Evolutionary conservation across 805 yeast genomes (phyloP).

Genomic region (Kodamaea kakaduensis): DNA sequence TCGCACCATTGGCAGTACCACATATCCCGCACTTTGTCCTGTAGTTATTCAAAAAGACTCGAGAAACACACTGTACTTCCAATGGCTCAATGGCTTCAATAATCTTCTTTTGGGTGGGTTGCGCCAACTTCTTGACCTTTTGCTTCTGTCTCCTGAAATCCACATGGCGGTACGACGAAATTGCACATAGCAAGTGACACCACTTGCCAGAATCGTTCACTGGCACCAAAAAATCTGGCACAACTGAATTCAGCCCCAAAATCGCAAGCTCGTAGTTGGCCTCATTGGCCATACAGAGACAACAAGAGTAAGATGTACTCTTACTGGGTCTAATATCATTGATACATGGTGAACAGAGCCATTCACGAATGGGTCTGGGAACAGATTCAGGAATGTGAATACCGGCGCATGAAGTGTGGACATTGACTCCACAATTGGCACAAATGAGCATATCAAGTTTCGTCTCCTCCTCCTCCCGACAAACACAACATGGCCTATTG

Average conservation of each 20-base stretch:
- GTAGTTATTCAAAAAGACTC: conserved; percentile 24
- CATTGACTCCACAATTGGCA: conserved; percentile 60
- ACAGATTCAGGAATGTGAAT: conserved; percentile 15
- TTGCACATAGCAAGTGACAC: conserved; percentile 74
- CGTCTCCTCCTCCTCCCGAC: conserved; percentile 38
- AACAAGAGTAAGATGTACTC: conserved; percentile 58
- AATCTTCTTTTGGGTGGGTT: conserved; percentile 5
- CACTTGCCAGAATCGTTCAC: conserved; percentile 59
- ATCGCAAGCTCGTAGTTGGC: conserved; percentile 44
- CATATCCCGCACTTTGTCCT: conserved; percentile 44
- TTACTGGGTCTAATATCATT: conserved; percentile 61
- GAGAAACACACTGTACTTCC: conserved; percentile 29
- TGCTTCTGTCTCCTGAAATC: conserved; percentile 24
- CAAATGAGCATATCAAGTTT: conserved; percentile 48
- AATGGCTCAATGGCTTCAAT: conserved; percentile 17
- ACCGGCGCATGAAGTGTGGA: conserved; percentile 73
- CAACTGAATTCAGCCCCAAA: conserved; percentile 35
- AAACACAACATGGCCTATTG: conserved; percentile 52
- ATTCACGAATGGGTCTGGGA: conserved; percentile 37
- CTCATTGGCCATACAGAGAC: conserved; percentile 58
- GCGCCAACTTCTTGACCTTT: conserved; percentile 16
- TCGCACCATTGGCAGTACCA: conserved; percentile 45
- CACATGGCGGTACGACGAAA: conserved; percentile 45
- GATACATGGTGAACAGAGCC: conserved; percentile 81
- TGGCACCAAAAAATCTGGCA: conserved; percentile 68